These are phyloP conservation scores for Jackrogersella multiformis DNA, from an alignment of 495 filamentous ascomycete genomes.

Conservation along the genomic window DNA sequence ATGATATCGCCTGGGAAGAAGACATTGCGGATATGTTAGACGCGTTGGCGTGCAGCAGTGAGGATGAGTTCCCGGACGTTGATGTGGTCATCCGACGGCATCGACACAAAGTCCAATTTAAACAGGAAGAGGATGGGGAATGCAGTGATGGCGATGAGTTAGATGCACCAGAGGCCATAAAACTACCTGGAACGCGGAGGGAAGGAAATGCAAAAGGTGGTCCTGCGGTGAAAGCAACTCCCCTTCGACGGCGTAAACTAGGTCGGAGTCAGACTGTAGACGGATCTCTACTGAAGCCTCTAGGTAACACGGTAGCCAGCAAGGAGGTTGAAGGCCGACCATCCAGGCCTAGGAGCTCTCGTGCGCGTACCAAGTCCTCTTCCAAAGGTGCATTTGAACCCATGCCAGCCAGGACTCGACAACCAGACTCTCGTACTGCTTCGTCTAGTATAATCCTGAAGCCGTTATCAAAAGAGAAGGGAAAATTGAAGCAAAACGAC, in stretches of 20 bases:
- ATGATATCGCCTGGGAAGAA: constrained; percentile 5
- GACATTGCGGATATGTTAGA: constrained; percentile 15
- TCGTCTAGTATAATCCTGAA: neutral
- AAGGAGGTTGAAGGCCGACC: neutral
- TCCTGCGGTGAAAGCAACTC: constrained; percentile 24
- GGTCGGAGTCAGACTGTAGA: constrained; percentile 35
- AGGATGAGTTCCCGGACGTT: constrained; percentile 45
- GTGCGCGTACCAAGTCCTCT: neutral
- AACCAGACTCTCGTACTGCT: neutral
- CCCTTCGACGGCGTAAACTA: constrained; percentile 41
- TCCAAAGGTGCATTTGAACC: neutral
- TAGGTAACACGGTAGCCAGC: neutral
- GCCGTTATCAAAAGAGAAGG: neutral
- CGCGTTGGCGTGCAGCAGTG: constrained; percentile 22
- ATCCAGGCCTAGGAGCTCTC: constrained; percentile 8
- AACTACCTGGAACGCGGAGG: neutral
- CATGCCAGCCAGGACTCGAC: constrained; percentile 1
- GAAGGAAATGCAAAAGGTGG: neutral
- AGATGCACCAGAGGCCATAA: neutral
- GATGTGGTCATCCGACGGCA: constrained; percentile 34
- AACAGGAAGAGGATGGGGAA: neutral
- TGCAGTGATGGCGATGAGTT: constrained; percentile 1
- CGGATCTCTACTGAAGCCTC: constrained; percentile 41
- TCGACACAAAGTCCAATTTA: constrained; percentile 19
- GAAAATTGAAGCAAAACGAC: neutral